These are phyloP conservation scores for Kodamaea fungicola DNA, from an alignment of 1,139 yeast genomes.

Conservation along the genomic window DNA sequence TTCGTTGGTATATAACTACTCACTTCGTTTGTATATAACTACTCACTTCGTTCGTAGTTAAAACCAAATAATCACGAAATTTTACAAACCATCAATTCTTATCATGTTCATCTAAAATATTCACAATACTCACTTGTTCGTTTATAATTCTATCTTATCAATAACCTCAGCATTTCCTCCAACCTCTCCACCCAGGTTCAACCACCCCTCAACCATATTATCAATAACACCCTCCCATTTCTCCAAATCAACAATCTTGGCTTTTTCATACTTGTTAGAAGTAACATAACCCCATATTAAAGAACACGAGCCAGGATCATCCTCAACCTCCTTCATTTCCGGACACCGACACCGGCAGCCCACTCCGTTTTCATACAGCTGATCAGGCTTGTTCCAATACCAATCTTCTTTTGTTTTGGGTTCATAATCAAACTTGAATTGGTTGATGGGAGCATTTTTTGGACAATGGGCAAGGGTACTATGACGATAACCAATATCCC, in stretches of 20 bases:
- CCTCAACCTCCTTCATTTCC: constrained; percentile 50
- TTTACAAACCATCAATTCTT: too few relatives aligned
- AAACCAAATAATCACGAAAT: too few relatives aligned
- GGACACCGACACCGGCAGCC: constrained; percentile 92
- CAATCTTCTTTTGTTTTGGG: constrained; percentile 22
- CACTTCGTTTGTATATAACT: too few relatives aligned
- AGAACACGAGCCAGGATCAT: constrained; percentile 51
- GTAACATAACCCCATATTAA: constrained; percentile 51
- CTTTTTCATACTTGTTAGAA: constrained; percentile 29
- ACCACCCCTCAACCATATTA: constrained; percentile 19
- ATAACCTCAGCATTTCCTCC: constrained; percentile 18
- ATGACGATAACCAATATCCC: constrained; percentile 87
- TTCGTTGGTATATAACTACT: too few relatives aligned
- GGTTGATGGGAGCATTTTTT: constrained; percentile 48
- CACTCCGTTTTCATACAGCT: constrained; percentile 49
- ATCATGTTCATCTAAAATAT: too few relatives aligned
- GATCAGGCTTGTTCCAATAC: constrained; percentile 45
- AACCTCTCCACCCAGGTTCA: constrained; percentile 26
- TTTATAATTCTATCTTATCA: constrained; percentile 4
- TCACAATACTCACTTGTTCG: too few relatives aligned
- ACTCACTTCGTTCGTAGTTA: too few relatives aligned
- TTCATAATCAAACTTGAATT: constrained; percentile 40
- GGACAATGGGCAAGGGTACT: constrained; percentile 84
- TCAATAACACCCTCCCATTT: constrained; percentile 31
- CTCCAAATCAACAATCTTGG: constrained; percentile 30